Percentiles rank a stretch among this genome's conserved stretches.
These are phyloP conservation scores for Lumnitzera racemosa DNA, from an alignment of 345 rosid species.

Conservation along the genomic window DNA sequence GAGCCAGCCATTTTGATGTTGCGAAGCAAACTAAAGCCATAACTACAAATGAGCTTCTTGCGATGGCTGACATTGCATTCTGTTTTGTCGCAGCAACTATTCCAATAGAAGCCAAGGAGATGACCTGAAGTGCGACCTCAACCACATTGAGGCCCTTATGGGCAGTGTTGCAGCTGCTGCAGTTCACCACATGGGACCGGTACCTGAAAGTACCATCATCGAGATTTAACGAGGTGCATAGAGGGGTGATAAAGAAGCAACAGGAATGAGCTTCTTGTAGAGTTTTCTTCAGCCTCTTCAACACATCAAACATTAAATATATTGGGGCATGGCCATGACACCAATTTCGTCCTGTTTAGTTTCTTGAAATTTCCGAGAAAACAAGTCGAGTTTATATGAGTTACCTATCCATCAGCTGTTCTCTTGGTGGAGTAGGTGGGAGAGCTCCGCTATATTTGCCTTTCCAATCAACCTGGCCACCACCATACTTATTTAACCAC, in stretches of 20 bases:
- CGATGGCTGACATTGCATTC: constrained; percentile 24
- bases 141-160: constrained; percentile 46
- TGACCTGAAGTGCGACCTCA: constrained; percentile 50
- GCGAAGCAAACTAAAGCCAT: constrained; percentile 52
- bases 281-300: not conserved
- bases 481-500: constrained; percentile 68
- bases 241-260: not conserved
- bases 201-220: constrained; percentile 33
- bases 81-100: constrained; percentile 50
- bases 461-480: constrained; percentile 63
- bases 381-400: not conserved
- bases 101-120: constrained; percentile 44
- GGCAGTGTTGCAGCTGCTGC: constrained; percentile 65
- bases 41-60: constrained; percentile 32
- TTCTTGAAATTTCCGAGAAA: not conserved
- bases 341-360: too few species aligned
- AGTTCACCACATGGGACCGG: constrained; percentile 80
- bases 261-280: not conserved
- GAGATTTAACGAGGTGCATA: not conserved
- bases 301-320: not conserved
- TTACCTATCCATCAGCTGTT: constrained; percentile 78
- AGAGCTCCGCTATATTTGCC: constrained; percentile 53
- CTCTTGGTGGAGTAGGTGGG: constrained; percentile 73
- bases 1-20: constrained; percentile 68
- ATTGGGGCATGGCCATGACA: not conserved